These are phyloP conservation scores for Musa acuminata DNA, from an alignment of 176 grass and related monocot species.

Conservation along the genomic window DNA sequence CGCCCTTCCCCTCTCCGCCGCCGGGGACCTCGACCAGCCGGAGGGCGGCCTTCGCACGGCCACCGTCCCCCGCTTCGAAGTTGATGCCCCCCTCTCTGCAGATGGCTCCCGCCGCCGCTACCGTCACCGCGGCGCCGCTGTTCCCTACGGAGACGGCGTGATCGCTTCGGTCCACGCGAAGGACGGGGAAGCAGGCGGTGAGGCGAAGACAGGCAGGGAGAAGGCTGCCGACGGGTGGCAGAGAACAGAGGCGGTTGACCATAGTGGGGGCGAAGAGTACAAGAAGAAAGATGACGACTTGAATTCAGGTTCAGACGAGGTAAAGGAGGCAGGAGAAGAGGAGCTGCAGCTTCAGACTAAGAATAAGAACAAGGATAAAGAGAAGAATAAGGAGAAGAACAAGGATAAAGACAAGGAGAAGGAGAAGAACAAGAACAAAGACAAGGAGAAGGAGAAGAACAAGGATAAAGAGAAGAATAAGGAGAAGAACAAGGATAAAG, in stretches of 20 bases:
- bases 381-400: background rate
- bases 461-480: background rate
- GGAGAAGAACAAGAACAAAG: background rate
- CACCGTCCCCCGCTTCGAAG: background rate
- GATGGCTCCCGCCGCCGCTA: background rate
- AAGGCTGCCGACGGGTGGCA: conserved; percentile 27
- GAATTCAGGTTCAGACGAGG: background rate
- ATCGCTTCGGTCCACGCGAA: background rate
- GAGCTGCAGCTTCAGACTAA: background rate
- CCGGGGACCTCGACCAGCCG: background rate
- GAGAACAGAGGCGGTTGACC: background rate
- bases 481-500: background rate
- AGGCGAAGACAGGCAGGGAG: background rate
- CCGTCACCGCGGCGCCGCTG: background rate
- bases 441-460: no score
- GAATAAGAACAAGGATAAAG: background rate
- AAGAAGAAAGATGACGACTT: background rate
- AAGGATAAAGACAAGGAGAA: background rate
- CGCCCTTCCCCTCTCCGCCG: background rate
- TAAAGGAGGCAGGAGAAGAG: background rate
- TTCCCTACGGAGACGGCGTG: no score
- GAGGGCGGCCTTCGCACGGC: background rate
- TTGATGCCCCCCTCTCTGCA: background rate
- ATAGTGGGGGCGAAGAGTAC: background rate
- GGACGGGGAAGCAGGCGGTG: background rate